Conservation (phyloP, 495 filamentous ascomycete species). For the Tuber calosporum region DNA sequence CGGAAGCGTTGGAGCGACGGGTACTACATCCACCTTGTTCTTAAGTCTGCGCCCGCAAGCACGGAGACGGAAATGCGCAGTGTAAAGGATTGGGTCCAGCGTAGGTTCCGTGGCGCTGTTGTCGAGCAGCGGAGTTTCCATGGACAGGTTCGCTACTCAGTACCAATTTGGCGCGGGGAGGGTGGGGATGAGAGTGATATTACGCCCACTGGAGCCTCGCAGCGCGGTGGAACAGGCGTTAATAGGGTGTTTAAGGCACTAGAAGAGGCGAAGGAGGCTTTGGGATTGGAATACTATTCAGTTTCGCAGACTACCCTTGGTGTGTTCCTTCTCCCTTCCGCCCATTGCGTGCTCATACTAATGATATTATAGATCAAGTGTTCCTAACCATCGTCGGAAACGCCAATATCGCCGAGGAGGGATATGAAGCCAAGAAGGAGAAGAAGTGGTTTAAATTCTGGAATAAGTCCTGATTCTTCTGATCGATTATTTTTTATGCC, state of each 20-base stretch:
- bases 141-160: constrained; percentile 70
- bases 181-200: constrained; percentile 20
- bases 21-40: constrained; percentile 66
- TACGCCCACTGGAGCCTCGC: constrained; percentile 25
- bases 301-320: constrained; percentile 64
- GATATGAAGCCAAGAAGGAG: constrained; percentile 49
- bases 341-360: constrained; percentile 1
- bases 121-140: constrained; percentile 70
- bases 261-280: constrained; percentile 56
- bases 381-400: constrained; percentile 73
- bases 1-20: constrained; percentile 55
- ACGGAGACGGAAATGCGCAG: constrained; percentile 56
- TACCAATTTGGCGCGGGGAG: constrained; percentile 48
- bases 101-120: constrained; percentile 52
- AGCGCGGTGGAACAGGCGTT: constrained; percentile 48
- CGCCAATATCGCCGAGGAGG: constrained; percentile 72
- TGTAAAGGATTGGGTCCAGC: constrained; percentile 56
- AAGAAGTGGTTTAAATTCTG: constrained; percentile 18
- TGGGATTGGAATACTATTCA: constrained; percentile 72
- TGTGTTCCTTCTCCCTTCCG: constrained; percentile 10
- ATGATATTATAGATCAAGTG: constrained; percentile 63
- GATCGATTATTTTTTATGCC: background rate
- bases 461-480: background rate
- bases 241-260: constrained; percentile 57
- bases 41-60: constrained; percentile 62